phyloP scores from a whole-genome alignment of 2,329 filamentous ascomycete genomes.

The Hypoxylon sp. region DNA sequence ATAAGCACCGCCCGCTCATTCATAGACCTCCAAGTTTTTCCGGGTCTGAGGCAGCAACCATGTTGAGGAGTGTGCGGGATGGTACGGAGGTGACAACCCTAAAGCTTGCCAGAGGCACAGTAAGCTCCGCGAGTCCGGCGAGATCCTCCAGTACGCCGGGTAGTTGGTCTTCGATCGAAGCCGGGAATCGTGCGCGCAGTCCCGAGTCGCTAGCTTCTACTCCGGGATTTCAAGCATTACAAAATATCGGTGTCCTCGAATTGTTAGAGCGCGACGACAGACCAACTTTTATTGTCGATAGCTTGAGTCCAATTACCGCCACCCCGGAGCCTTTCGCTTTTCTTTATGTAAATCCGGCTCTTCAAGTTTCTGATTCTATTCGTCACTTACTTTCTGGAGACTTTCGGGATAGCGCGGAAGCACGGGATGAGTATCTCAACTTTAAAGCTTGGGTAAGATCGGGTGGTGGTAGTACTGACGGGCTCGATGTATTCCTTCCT shows the following conservation, averaged over 20 bases:
- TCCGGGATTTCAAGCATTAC: conserved; percentile 70
- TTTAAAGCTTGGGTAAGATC: conserved; percentile 81
- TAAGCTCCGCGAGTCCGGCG: conserved; percentile 64
- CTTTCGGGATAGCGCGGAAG: conserved; percentile 58
- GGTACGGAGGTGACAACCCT: conserved; percentile 68
- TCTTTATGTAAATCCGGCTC: conserved; percentile 77
- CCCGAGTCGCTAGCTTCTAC: conserved; percentile 65
- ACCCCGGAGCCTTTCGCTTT: conserved; percentile 70
- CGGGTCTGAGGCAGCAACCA: conserved; percentile 62
- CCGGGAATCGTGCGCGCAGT: conserved; percentile 66
- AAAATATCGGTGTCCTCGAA: conserved; percentile 77
- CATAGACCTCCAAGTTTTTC: conserved; percentile 58
- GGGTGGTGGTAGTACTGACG: conserved; percentile 67
- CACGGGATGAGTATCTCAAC: conserved; percentile 66
- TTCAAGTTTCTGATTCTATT: conserved; percentile 71
- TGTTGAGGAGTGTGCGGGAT: conserved; percentile 64
- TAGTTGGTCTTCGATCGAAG: conserved; percentile 68
- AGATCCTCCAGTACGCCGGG: conserved; percentile 67
- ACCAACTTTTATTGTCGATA: conserved; percentile 82
- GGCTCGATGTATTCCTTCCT: conserved; percentile 66
- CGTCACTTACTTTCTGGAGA: conserved; percentile 71
- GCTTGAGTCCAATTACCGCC: conserved; percentile 71
- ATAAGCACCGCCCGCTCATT: conserved; percentile 58
- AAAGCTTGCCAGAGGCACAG: conserved; percentile 68
- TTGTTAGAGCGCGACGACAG: conserved; percentile 82